Evolutionary conservation across 139 green algal genomes (phyloP).

Genomic region (Ostreobium quekettii): DNA sequence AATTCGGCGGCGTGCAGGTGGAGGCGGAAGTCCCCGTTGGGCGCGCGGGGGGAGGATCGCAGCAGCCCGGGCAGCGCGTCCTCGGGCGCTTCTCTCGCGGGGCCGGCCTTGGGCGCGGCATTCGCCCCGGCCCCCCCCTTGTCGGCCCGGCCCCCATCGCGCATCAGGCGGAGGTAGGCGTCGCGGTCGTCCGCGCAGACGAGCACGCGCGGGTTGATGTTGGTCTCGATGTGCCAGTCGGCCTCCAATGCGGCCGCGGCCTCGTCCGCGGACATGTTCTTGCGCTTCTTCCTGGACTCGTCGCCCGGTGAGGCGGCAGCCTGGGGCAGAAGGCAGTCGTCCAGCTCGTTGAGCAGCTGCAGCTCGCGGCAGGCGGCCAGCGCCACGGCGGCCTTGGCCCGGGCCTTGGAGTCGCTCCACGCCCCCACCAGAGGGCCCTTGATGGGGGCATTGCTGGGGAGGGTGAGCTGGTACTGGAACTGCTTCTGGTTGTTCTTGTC

Average conservation of each 20-base stretch:
- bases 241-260: background rate
- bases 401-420: background rate
- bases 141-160: no score
- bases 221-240: background rate
- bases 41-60: no score
- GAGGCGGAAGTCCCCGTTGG: no score
- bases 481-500: background rate
- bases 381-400: background rate
- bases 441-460: slow-evolving; percentile 1
- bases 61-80: no score
- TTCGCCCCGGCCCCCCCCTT: no score
- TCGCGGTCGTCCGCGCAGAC: no score
- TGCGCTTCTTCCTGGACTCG: background rate
- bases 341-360: background rate
- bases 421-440: background rate
- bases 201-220: background rate
- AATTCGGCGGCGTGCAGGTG: no score
- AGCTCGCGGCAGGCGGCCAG: background rate
- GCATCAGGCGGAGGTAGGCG: no score
- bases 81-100: no score
- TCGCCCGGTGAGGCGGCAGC: background rate
- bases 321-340: background rate
- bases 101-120: no score
- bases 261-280: background rate
- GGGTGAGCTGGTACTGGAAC: slow-evolving; percentile 11